phyloP scores from a whole-genome alignment of 2,329 filamentous ascomycete species.

The Endoconidiophora polonica region DNA sequence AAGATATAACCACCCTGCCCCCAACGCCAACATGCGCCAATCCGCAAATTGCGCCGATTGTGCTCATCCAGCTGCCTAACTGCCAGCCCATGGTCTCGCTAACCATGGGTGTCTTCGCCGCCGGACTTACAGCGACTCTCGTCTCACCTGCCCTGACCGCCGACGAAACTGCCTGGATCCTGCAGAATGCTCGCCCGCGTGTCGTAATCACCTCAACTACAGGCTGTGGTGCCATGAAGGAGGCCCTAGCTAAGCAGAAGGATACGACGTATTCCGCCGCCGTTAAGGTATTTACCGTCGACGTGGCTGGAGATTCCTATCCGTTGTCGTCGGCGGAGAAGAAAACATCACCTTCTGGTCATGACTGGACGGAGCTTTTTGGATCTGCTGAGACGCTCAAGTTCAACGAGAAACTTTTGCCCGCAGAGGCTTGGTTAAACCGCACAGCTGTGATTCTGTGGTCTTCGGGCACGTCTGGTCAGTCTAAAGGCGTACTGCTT shows the following conservation, averaged over 20 bases:
- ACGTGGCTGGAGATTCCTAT: conserved; percentile 21
- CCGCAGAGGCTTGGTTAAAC: conserved; percentile 22
- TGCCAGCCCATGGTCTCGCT: conserved; percentile 23
- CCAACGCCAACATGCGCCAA: conserved; percentile 23
- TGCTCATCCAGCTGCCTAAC: conserved; percentile 27
- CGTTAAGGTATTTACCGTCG: conserved; percentile 45
- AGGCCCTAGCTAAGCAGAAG: conserved; percentile 21
- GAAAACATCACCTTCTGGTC: conserved; percentile 8
- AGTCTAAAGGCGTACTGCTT: conserved; percentile 60
- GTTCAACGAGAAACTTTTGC: conserved; percentile 1
- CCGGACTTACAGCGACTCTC: conserved; percentile 25
- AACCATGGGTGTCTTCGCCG: conserved; percentile 23
- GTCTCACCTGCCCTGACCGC: conserved; percentile 24
- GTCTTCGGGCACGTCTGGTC: conserved; percentile 50
- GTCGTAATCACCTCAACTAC: conserved; percentile 23
- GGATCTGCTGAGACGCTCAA: conserved; percentile 15
- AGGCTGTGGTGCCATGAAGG: conserved; percentile 20
- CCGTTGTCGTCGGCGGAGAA: conserved; percentile 15
- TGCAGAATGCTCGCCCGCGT: conserved; percentile 24
- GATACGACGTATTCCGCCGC: conserved; percentile 20
- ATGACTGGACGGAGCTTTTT: conserved; percentile 45
- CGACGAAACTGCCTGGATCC: conserved; percentile 25
- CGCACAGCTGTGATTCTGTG: conserved; percentile 38
- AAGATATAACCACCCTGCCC: conserved; percentile 21
- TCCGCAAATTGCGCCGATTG: conserved; percentile 25